These are phyloP conservation scores for Pterulicium gracile DNA, from an alignment of 1,284 basidiomycete genomes.

Conservation along the genomic window DNA sequence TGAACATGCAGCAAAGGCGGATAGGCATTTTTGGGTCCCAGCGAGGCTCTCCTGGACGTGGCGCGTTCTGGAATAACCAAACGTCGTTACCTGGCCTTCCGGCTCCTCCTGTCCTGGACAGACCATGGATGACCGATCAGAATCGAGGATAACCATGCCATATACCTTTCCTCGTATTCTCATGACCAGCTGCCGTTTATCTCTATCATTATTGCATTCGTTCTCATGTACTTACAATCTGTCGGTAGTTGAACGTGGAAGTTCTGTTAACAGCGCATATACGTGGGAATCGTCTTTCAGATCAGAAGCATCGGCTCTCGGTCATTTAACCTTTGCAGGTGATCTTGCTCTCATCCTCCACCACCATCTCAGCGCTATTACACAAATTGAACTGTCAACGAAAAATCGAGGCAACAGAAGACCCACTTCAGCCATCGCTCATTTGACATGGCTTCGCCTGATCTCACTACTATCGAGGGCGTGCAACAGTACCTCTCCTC, in stretches of 20 bases:
- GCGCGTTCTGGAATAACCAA: constrained; percentile 24
- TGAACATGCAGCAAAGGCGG: constrained; percentile 34
- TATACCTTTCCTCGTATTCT: constrained; percentile 10
- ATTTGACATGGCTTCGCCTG: not conserved
- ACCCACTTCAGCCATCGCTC: too few species aligned
- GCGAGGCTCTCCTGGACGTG: constrained; percentile 22
- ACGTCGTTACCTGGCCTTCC: constrained; percentile 15
- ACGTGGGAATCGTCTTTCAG: too few species aligned
- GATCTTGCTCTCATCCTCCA: too few species aligned
- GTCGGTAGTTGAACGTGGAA: too few species aligned
- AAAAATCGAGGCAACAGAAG: too few species aligned
- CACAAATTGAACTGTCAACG: too few species aligned
- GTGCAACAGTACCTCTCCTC: not conserved
- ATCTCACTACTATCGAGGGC: not conserved
- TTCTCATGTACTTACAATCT: not conserved
- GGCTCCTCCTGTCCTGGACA: constrained; percentile 20
- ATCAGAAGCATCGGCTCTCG: too few species aligned
- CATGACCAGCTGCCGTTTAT: constrained; percentile 10
- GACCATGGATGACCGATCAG: constrained; percentile 25
- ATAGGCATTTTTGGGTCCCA: constrained; percentile 32
- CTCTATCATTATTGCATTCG: not conserved
- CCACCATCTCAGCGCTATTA: too few species aligned
- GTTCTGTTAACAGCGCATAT: too few species aligned
- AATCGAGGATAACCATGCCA: constrained; percentile 24
- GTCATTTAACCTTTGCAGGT: too few species aligned